Base-by-base conservation (phyloP, 129 eudicot species). In the Flaveria brownii region DNA sequence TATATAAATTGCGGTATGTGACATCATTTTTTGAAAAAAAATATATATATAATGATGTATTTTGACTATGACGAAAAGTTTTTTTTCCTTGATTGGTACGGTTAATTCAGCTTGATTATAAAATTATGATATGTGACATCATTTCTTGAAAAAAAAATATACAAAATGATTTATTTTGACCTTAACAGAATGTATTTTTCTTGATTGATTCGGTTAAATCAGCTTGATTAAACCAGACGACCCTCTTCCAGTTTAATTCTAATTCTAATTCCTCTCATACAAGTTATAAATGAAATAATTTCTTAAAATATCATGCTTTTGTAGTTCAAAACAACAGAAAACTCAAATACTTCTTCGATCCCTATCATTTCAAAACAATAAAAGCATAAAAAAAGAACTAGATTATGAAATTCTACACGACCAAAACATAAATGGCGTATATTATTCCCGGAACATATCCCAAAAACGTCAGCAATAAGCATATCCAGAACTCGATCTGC, bases 401-500 rank as follows among this genome's bases (percentile, higher is more conserved):
- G 28, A 46, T 26, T 13, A 0, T 15, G 49, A 78, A 2, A 17
- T 0, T 13, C 90, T 88, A 88, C 79, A 79, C 89, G 51, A 88
- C 96, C 50, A 90, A 55, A 17, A 88, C 96, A 76, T 82, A 88
- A 51, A 88, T 72, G 16, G 97, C 97, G 71, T 91, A 91, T 56
- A 91, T 84, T 14, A 91, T 91, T 14, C 93, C 97, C 9, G 93
- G 97, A 36, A 91, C 83, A 79, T 91, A 91, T 23, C 93, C 97
- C 84, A 91, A 68, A 10, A 91, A 16, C 33, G 97, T 88, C 84
- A 91, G 88, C 93, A 91, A 72, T 84, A 91, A 74, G 74, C 81
- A 77, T 6, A 91, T 91, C 97, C 97, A 91, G 76, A 91, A 91
- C 82, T 91, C 93, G 20, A 86, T 85, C 97, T 91, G 89, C 82